Evolutionary conservation across 2,329 filamentous ascomycete species (phyloP).

Genomic region (Colletotrichum camelliae): DNA sequence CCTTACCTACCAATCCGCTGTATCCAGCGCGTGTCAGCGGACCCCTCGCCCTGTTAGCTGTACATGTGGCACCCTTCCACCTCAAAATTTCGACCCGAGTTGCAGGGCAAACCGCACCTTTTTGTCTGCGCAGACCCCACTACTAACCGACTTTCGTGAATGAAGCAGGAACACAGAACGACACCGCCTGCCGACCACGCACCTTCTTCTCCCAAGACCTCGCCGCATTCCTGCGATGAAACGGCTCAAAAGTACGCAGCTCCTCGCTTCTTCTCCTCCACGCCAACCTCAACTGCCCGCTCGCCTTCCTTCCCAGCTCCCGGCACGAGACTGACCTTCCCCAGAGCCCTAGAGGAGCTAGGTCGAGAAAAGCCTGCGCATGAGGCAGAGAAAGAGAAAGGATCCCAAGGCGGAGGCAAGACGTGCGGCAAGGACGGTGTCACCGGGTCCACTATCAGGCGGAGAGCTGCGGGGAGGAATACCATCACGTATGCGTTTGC

Average conservation of each 20-base stretch:
- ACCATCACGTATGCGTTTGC: neutral
- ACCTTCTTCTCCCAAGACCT: neutral
- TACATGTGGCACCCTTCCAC: neutral
- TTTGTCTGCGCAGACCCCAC: slow-evolving; percentile 12
- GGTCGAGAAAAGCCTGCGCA: neutral
- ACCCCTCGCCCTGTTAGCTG: neutral
- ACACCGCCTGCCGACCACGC: neutral
- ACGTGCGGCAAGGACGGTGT: neutral
- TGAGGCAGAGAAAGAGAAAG: neutral
- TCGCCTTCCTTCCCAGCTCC: neutral
- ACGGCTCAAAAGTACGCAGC: neutral
- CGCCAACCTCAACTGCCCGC: neutral
- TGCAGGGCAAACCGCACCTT: neutral
- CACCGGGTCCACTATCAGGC: neutral
- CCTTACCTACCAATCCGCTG: neutral
- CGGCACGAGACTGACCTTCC: neutral
- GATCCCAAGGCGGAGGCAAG: neutral
- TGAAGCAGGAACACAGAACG: slow-evolving; percentile 8
- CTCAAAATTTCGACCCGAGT: neutral
- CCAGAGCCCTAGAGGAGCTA: neutral
- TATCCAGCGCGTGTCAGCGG: slow-evolving; percentile 1
- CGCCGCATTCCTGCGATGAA: slow-evolving; percentile 8
- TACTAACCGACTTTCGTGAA: slow-evolving; percentile 18
- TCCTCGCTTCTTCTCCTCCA: neutral
- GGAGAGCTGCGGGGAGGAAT: neutral